These are phyloP conservation scores for Talaromyces sp. DNA, from an alignment of 2,329 filamentous ascomycete genomes.

Conservation along the genomic window DNA sequence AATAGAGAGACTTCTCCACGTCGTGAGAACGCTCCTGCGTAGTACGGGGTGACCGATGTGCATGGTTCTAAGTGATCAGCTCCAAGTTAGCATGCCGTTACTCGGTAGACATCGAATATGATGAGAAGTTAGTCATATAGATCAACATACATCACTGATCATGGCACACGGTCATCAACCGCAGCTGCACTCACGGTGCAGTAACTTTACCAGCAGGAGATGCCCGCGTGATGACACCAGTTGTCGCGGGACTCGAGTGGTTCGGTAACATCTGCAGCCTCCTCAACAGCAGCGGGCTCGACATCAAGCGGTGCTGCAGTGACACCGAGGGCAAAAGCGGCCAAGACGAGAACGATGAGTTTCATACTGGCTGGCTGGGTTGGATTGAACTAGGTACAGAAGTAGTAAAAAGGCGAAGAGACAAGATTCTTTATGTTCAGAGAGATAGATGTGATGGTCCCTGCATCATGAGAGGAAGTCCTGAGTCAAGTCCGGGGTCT, in stretches of 20 bases:
- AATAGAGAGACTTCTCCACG: neutral
- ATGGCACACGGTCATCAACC: neutral
- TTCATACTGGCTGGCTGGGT: neutral
- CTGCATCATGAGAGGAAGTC: neutral
- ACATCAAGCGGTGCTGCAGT: neutral
- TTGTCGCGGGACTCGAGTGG: neutral
- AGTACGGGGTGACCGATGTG: neutral
- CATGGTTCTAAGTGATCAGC: neutral
- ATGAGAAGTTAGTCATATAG: neutral
- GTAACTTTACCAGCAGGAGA: neutral
- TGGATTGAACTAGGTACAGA: neutral
- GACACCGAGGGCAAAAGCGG: conserved; percentile 2
- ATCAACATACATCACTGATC: neutral
- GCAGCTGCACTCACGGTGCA: neutral
- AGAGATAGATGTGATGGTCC: neutral
- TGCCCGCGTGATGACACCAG: neutral
- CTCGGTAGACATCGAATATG: too few relatives aligned
- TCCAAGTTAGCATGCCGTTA: neutral
- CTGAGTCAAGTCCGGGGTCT: neutral
- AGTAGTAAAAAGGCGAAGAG: neutral
- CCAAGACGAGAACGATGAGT: neutral
- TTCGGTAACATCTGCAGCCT: neutral
- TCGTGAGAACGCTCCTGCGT: neutral
- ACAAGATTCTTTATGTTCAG: neutral
- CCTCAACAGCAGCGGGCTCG: neutral